Conservation (phyloP, 257 asterid genomes). For the Anisodus tanguticus region DNA sequence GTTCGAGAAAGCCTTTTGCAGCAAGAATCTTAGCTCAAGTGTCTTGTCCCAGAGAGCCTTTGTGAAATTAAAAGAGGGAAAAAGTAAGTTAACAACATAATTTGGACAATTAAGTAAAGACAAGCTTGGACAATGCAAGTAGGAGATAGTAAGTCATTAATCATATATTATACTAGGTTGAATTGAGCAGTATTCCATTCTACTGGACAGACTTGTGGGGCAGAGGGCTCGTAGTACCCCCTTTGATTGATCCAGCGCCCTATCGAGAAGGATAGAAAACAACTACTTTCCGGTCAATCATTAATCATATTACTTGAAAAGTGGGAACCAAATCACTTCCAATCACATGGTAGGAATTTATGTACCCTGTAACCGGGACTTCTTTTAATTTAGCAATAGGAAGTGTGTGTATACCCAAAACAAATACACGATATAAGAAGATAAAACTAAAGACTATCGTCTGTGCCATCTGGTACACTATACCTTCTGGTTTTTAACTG, state of each 20-base stretch:
- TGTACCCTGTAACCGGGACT: constrained; percentile 1
- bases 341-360: constrained; percentile 7
- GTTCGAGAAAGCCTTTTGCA: constrained; percentile 80
- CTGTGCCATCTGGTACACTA: neutral
- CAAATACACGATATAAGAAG: constrained; percentile 15
- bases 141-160: neutral
- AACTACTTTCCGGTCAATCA: neutral
- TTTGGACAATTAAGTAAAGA: neutral
- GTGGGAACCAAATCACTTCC: neutral
- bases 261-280: too few species aligned
- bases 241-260: too few species aligned
- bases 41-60: constrained; percentile 97
- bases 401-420: neutral
- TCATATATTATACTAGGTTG: neutral
- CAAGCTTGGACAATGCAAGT: constrained; percentile 20
- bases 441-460: neutral
- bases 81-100: constrained; percentile 13
- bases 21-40: constrained; percentile 89
- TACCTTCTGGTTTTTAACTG: constrained; percentile 92
- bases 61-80: constrained; percentile 29
- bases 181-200: neutral
- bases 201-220: too few species aligned
- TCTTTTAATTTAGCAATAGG: constrained; percentile 2
- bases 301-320: neutral
- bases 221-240: too few species aligned